Conservation (phyloP, 1,139 yeast genomes). For the Nakaseomyces delphensis region DNA sequence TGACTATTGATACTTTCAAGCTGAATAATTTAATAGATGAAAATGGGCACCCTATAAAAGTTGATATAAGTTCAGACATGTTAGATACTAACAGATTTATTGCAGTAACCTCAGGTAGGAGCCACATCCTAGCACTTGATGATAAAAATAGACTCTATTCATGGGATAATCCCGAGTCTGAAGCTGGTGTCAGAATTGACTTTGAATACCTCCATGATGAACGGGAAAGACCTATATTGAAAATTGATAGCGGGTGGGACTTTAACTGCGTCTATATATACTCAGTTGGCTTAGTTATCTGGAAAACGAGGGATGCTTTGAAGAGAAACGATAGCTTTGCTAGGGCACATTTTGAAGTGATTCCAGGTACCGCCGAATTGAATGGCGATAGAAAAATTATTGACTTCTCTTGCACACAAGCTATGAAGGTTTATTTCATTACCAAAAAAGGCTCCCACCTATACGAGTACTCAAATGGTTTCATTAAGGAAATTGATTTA, state of each 20-base stretch:
- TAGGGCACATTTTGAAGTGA: slow-evolving; percentile 36
- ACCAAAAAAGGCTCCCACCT: slow-evolving; percentile 38
- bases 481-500: slow-evolving; percentile 17
- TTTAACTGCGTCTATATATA: slow-evolving; percentile 45
- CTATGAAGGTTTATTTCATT: slow-evolving; percentile 44
- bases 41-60: slow-evolving; percentile 1
- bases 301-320: slow-evolving; percentile 44
- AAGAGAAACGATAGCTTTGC: slow-evolving; percentile 25
- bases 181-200: slow-evolving; percentile 41
- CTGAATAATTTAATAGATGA: slow-evolving; percentile 12
- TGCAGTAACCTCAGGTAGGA: slow-evolving; percentile 55
- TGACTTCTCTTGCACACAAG: slow-evolving; percentile 50
- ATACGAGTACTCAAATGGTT: slow-evolving; percentile 36
- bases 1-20: slow-evolving; percentile 24
- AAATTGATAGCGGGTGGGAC: slow-evolving; percentile 65
- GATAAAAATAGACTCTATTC: slow-evolving; percentile 44
- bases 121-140: slow-evolving; percentile 58
- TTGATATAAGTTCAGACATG: slow-evolving; percentile 13
- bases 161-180: slow-evolving; percentile 48
- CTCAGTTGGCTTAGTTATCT: slow-evolving; percentile 49
- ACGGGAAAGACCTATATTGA: slow-evolving; percentile 33
- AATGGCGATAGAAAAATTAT: slow-evolving; percentile 34
- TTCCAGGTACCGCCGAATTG: slow-evolving; percentile 36
- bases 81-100: slow-evolving; percentile 33
- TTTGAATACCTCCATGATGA: slow-evolving; percentile 32